A percentile compares a stretch with the other conserved stretches of the same genome.
phyloP scores from a whole-genome alignment of 139 green algal species.

The Chlamydomonas applanata region DNA sequence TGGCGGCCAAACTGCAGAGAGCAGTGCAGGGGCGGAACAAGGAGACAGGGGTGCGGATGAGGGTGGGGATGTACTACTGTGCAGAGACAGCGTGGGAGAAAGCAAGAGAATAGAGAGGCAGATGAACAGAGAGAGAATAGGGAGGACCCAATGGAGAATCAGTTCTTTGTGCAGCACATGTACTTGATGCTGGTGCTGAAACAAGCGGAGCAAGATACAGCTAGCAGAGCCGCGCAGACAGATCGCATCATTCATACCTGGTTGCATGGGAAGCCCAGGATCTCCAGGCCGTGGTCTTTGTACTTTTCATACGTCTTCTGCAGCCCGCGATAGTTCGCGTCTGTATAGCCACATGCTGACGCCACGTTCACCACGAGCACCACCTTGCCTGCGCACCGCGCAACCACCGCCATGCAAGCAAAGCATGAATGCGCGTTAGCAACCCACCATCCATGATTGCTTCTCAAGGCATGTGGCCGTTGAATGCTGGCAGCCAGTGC shows the following conservation, averaged over 20 bases:
- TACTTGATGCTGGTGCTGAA: too few species aligned
- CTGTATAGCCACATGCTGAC: conserved; percentile 74
- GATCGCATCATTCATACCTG: too few species aligned
- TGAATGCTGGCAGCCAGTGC: too few species aligned
- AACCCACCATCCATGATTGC: too few species aligned
- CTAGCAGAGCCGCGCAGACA: too few species aligned
- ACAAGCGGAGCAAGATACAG: too few species aligned
- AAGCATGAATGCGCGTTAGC: too few species aligned
- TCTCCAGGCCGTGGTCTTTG: conserved; percentile 57
- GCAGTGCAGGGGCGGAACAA: conserved; percentile 20
- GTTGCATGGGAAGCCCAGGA: conserved; percentile 81
- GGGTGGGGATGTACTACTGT: not conserved
- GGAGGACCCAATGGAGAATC: not conserved
- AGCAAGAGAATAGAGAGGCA: too few species aligned
- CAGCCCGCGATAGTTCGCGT: not conserved
- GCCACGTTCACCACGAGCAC: conserved; percentile 78
- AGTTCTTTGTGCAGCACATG: too few species aligned
- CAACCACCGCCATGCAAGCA: too few species aligned
- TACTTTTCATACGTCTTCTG: conserved; percentile 74
- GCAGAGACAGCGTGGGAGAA: too few species aligned
- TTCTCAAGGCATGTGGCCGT: too few species aligned
- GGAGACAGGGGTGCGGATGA: not conserved
- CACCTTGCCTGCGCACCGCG: conserved; percentile 42
- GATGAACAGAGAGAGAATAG: not conserved
- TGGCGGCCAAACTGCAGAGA: conserved; percentile 62